phyloP scores from a whole-genome alignment of 495 filamentous ascomycete genomes.

The Penicillium cataractarum region DNA sequence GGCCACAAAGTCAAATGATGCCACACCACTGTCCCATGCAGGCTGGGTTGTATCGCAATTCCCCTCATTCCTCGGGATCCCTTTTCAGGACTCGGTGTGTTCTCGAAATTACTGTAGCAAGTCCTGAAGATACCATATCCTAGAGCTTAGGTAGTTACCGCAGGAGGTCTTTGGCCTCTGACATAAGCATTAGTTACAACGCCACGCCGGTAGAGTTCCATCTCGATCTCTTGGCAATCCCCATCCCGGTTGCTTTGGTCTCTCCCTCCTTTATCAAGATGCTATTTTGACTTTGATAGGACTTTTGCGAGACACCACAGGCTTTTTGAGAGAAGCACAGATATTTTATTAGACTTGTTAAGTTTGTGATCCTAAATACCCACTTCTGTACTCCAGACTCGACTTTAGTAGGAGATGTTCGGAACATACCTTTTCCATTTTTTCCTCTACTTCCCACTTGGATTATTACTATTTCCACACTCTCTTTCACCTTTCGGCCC shows the following conservation, averaged over 20 bases:
- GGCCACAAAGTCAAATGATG: too few relatives aligned
- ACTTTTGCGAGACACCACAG: background rate
- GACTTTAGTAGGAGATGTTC: background rate
- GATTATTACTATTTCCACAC: background rate
- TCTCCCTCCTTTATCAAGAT: background rate
- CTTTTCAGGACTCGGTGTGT: background rate
- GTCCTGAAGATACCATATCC: too few relatives aligned
- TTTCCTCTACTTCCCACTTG: background rate
- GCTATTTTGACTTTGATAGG: background rate
- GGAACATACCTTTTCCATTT: background rate
- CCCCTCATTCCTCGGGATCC: background rate
- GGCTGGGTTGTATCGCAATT: too few relatives aligned
- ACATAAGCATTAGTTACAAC: background rate
- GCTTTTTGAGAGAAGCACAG: background rate
- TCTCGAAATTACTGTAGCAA: background rate
- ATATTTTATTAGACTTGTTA: background rate
- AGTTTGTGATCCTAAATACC: too few relatives aligned
- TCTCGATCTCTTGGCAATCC: background rate
- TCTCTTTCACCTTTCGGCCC: background rate
- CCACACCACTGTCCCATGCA: too few relatives aligned
- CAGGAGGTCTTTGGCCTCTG: too few relatives aligned
- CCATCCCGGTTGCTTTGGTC: background rate
- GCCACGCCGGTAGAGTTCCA: constrained; percentile 1
- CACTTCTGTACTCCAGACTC: too few relatives aligned
- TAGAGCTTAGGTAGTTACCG: too few relatives aligned